Percentiles rank a stretch among this genome's conserved stretches.
Conservation (phyloP, 2,329 filamentous ascomycete species). For the Stemphylium lycopersici region DNA sequence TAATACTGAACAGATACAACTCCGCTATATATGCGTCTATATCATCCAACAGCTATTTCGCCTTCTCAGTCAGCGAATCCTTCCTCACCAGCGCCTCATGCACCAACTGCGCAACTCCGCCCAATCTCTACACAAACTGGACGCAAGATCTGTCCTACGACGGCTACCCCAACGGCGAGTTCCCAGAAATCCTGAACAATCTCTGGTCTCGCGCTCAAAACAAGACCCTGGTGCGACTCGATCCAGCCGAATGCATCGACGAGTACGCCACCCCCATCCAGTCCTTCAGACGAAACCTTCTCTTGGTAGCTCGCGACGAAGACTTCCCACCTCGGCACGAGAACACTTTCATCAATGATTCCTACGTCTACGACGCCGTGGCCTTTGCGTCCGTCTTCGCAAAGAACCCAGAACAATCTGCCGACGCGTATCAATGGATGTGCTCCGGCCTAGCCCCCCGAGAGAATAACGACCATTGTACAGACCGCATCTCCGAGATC, state of each 20-base stretch:
- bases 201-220: constrained; percentile 3
- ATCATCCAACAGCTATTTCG: constrained; percentile 21
- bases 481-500: not conserved
- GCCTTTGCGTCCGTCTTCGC: not conserved
- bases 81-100: not conserved
- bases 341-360: not conserved
- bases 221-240: constrained; percentile 7
- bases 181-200: not conserved
- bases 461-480: not conserved
- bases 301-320: constrained; percentile 17
- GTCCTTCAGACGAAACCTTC: constrained; percentile 15
- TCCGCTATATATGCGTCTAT: constrained; percentile 31
- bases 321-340: not conserved
- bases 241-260: constrained; percentile 20
- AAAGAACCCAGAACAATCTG: not conserved
- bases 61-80: not conserved
- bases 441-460: constrained; percentile 6
- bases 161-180: not conserved
- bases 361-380: not conserved
- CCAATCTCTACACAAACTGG: not conserved
- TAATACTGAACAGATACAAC: constrained; percentile 26
- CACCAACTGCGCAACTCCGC: not conserved
- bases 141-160: constrained; percentile 13
- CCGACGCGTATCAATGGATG: constrained; percentile 18
- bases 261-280: constrained; percentile 23